These are phyloP conservation scores for Annona squamosa DNA, from an alignment of 164 flowering plant species.

Conservation along the genomic window DNA sequence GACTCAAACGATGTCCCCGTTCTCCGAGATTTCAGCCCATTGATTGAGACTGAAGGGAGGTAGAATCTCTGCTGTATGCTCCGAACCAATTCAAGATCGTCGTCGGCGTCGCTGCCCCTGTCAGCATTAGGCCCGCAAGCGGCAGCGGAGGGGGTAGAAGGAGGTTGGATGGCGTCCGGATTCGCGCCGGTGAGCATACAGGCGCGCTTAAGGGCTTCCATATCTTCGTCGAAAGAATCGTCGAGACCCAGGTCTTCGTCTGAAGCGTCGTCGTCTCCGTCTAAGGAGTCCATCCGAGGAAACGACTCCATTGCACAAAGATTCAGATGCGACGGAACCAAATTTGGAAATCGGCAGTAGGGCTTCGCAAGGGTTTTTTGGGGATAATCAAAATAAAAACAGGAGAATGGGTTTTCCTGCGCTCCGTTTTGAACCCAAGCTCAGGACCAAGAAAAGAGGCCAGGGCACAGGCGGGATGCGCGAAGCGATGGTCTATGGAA, in stretches of 20 bases:
- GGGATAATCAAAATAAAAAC: neutral
- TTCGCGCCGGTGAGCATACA: conserved; percentile 28
- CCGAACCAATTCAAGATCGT: conserved; percentile 48
- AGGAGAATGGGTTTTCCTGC: neutral
- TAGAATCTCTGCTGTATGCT: conserved; percentile 36
- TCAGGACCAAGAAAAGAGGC: too few relatives aligned
- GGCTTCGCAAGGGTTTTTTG: neutral
- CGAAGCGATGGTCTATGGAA: too few relatives aligned
- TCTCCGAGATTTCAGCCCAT: conserved; percentile 27
- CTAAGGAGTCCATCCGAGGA: conserved; percentile 5
- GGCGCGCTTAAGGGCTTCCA: conserved; percentile 40
- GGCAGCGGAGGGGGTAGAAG: conserved; percentile 2
- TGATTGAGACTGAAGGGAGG: conserved; percentile 3
- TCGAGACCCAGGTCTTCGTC: conserved; percentile 36
- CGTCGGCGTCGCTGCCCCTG: conserved; percentile 18
- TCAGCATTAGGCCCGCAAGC: conserved; percentile 23
- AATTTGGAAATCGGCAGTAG: neutral
- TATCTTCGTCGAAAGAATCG: conserved; percentile 30
- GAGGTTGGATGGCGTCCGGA: conserved; percentile 15
- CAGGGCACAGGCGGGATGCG: too few relatives aligned
- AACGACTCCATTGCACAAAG: conserved; percentile 2
- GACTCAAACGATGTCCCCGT: conserved; percentile 22
- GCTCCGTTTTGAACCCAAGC: too few relatives aligned
- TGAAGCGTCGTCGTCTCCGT: conserved; percentile 22
- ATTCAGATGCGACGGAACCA: neutral